Evolutionary conservation across 2,329 filamentous ascomycete genomes (phyloP).

Genomic region (Raffaelea arxii): DNA sequence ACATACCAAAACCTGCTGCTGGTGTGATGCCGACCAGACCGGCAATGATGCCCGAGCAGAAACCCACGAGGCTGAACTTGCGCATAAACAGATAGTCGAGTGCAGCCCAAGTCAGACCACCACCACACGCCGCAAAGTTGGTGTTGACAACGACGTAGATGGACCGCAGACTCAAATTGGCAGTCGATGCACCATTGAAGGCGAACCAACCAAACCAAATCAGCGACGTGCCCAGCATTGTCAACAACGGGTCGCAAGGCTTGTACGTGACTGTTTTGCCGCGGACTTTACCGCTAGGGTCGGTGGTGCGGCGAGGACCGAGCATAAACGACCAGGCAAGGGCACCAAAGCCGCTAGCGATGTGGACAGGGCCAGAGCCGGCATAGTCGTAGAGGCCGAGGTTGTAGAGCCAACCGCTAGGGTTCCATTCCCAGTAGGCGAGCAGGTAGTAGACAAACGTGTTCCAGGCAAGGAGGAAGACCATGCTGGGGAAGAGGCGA

Average conservation of each 20-base stretch:
- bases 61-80: constrained; percentile 41
- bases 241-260: constrained; percentile 45
- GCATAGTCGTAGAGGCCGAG: constrained; percentile 40
- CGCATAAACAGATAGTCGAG: constrained; percentile 38
- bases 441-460: constrained; percentile 54
- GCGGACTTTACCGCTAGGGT: constrained; percentile 19
- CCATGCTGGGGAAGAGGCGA: constrained; percentile 51
- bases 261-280: constrained; percentile 18
- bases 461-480: constrained; percentile 55
- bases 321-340: constrained; percentile 55
- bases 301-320: constrained; percentile 39
- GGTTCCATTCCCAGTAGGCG: constrained; percentile 59
- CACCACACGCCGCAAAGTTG: constrained; percentile 45
- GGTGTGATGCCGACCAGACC: constrained; percentile 50
- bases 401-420: constrained; percentile 51
- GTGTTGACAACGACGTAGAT: constrained; percentile 50
- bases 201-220: constrained; percentile 56
- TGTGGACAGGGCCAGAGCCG: constrained; percentile 54
- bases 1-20: constrained; percentile 36
- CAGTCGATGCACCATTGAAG: constrained; percentile 40
- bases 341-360: constrained; percentile 51
- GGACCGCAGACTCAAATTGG: constrained; percentile 40
- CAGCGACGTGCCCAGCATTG: constrained; percentile 53
- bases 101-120: constrained; percentile 41
- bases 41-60: constrained; percentile 43